These are phyloP conservation scores for Penicillium steckii DNA, from an alignment of 495 filamentous ascomycete species.

Conservation along the genomic window DNA sequence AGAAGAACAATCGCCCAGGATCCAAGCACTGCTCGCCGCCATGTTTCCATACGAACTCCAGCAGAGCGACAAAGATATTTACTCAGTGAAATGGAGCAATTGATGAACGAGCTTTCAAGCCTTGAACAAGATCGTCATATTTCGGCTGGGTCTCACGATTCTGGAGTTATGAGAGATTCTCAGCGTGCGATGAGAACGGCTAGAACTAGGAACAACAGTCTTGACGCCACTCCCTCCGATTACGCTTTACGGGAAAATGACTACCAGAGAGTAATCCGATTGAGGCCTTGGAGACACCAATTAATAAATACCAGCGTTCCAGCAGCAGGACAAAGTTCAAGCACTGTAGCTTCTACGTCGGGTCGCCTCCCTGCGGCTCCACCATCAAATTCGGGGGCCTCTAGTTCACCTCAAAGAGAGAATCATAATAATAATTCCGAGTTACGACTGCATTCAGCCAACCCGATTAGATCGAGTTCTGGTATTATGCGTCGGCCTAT, in stretches of 20 bases:
- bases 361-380: no score
- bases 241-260: no score
- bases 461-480: background rate
- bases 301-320: background rate
- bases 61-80: background rate
- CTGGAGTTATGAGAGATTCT: background rate
- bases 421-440: no score
- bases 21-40: background rate
- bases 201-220: background rate
- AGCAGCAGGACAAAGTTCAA: background rate
- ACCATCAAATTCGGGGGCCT: no score
- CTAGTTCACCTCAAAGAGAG: no score
- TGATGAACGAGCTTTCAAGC: background rate
- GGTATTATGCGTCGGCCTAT: conserved; percentile 44
- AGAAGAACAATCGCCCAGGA: background rate
- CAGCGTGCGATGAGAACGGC: background rate
- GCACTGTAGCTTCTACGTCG: no score
- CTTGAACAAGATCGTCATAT: background rate
- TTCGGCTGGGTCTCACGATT: background rate
- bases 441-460: no score
- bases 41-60: background rate
- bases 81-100: background rate
- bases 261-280: background rate
- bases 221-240: background rate
- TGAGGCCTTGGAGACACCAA: background rate